A percentile compares a stretch with the other conserved stretches of the same genome.
Evolutionary conservation across 345 rosid genomes (phyloP).

Genomic region (Populus davidiana): DNA sequence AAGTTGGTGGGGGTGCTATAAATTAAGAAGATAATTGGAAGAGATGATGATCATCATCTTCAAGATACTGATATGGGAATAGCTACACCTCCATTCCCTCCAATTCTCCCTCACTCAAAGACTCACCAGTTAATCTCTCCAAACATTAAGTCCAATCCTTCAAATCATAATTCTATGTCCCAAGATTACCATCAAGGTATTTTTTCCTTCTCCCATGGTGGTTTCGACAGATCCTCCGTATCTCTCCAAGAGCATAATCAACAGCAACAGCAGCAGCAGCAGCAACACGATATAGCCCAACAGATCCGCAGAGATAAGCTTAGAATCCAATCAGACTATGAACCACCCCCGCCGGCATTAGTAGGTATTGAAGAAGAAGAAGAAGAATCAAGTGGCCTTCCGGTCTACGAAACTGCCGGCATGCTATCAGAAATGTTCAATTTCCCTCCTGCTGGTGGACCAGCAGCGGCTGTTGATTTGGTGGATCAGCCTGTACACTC

Average conservation of each 20-base stretch:
- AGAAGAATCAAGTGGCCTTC: slow-evolving; percentile 46
- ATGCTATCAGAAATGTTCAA: slow-evolving; percentile 97
- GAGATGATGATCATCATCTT: slow-evolving; percentile 42
- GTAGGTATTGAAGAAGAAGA: slow-evolving; percentile 45
- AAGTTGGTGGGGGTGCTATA: background rate
- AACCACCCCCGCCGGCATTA: slow-evolving; percentile 41
- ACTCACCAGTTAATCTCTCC: slow-evolving; percentile 16
- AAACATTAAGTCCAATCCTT: slow-evolving; percentile 18
- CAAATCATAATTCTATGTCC: slow-evolving; percentile 82
- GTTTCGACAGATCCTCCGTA: slow-evolving; percentile 47
- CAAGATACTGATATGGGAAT: slow-evolving; percentile 59
- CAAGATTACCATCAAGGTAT: slow-evolving; percentile 68
- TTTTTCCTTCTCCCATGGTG: slow-evolving; percentile 75
- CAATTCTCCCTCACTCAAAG: slow-evolving; percentile 26
- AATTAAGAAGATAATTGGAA: background rate
- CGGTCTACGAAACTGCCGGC: slow-evolving; percentile 72
- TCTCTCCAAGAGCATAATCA: slow-evolving; percentile 24
- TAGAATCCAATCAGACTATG: slow-evolving; percentile 39
- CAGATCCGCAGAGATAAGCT: slow-evolving; percentile 75
- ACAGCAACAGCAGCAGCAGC: slow-evolving; percentile 29
- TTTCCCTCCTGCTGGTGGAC: slow-evolving; percentile 49
- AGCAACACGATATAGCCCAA: slow-evolving; percentile 52
- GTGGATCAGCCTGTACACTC: slow-evolving; percentile 30
- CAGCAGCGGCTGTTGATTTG: slow-evolving; percentile 34
- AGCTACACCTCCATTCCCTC: slow-evolving; percentile 43